Evolutionary conservation across 805 yeast genomes (phyloP).

Genomic region (Maudiozyma saulgeensis): DNA sequence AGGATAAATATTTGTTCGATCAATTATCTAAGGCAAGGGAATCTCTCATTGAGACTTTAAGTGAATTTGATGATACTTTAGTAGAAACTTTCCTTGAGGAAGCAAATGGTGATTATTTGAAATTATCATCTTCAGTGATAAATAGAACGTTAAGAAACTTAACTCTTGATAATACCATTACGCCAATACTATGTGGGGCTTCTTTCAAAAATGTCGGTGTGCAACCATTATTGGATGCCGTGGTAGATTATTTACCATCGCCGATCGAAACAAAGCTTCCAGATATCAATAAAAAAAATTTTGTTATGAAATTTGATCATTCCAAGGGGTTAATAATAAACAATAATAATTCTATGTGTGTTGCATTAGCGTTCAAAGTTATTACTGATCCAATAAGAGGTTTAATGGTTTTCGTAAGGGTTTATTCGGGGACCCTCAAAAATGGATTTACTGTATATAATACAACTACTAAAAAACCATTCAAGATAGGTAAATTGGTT

Average conservation of each 20-base stretch:
- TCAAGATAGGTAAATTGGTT: conserved; percentile 58
- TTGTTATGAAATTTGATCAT: conserved; percentile 32
- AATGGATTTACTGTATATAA: conserved; percentile 56
- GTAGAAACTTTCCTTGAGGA: conserved; percentile 69
- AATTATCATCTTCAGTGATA: conserved; percentile 47
- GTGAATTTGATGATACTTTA: conserved; percentile 71
- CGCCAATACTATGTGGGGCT: conserved; percentile 88
- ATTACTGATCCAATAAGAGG: conserved; percentile 79
- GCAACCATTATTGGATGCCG: conserved; percentile 84
- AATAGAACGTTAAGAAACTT: conserved; percentile 52
- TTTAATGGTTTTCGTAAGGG: conserved; percentile 70
- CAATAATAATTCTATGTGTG: conserved; percentile 49
- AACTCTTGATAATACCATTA: conserved; percentile 46
- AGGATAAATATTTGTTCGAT: conserved; percentile 30
- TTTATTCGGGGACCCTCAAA: conserved; percentile 70
- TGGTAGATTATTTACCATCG: conserved; percentile 68
- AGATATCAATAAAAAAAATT: conserved; percentile 30
- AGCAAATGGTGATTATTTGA: conserved; percentile 55
- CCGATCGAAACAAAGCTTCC: conserved; percentile 61
- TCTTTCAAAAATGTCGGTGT: conserved; percentile 90
- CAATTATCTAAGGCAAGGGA: conserved; percentile 53
- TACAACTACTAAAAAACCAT: conserved; percentile 57
- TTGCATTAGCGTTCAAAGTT: conserved; percentile 88
- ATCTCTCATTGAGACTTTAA: conserved; percentile 71
- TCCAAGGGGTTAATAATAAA: conserved; percentile 43